Evolutionary conservation across 2,329 filamentous ascomycete genomes (phyloP).

Genomic region (Seiridium unicorne): DNA sequence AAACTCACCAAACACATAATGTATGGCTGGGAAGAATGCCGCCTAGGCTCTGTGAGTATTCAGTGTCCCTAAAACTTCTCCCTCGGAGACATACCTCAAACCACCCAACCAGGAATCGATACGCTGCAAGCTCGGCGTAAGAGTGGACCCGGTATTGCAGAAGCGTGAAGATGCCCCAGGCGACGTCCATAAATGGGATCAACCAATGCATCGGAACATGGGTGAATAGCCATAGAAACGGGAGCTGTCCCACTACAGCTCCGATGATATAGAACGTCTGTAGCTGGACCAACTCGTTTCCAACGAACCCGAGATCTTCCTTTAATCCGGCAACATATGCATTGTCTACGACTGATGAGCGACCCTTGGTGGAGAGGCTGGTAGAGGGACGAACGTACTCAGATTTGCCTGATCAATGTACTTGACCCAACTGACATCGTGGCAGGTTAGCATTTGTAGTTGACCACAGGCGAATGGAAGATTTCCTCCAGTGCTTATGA

Average conservation of each 20-base stretch:
- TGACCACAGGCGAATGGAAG: no score
- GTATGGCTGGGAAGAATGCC: constrained; percentile 38
- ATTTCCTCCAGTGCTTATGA: no score
- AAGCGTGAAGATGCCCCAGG: constrained; percentile 55
- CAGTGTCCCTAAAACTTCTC: not conserved
- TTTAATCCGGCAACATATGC: constrained; percentile 21
- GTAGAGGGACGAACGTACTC: constrained; percentile 30
- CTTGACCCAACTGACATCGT: constrained; percentile 41
- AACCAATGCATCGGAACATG: constrained; percentile 17
- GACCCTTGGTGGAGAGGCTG: not conserved
- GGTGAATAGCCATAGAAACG: constrained; percentile 19
- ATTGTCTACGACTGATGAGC: constrained; percentile 13
- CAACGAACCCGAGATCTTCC: constrained; percentile 19
- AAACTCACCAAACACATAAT: constrained; percentile 31
- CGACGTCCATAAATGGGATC: constrained; percentile 47
- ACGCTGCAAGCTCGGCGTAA: constrained; percentile 48
- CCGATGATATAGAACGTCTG: constrained; percentile 21
- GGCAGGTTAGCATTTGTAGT: no score
- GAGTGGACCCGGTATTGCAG: constrained; percentile 48
- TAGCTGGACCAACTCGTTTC: constrained; percentile 19
- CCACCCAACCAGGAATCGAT: constrained; percentile 51
- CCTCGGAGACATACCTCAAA: constrained; percentile 37
- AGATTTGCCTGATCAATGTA: constrained; percentile 55
- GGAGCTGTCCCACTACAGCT: constrained; percentile 16
- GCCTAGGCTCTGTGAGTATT: constrained; percentile 13